Evolutionary conservation across 768 basidiomycete species (phyloP), one percentile per base, ranked within the genome.

Genomic region (Hemileccinum impolitum): DNA sequence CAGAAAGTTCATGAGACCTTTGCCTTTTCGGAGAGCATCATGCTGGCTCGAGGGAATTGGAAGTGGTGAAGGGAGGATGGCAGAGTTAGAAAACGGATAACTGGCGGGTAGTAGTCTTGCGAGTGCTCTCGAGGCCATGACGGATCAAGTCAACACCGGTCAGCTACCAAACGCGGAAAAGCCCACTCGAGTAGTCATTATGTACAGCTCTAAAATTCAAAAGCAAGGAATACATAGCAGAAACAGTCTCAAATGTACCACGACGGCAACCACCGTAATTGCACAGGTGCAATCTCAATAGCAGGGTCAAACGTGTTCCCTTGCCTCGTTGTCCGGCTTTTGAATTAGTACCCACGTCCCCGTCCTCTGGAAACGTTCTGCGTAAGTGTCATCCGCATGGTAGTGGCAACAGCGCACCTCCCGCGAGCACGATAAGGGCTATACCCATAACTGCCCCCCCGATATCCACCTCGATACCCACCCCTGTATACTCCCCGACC

Each of bases 41-140:
- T 75, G 64, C 13, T 78, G 72, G 31, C 35, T 42, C 9, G 56
- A 42, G 21, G 72, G 59, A 34, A 70, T 60, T 40, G 72, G 61
- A 9, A 79, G 73, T 23, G 73, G 64, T 0, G 79, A 70, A 17
- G 75, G 76, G 26, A 80, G 69, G 30, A 85, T 72, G 28, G 80
- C 87, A 11, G 74, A 75, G 61, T 79, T 85, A 25, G 90, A 87
- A 70, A 88, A 93, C 19, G 87, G 84, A 61, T 92, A 92, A 15
- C 45, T 37, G 10, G 49, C 36, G 11, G 54, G 32, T 6, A 15
- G 67, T 9, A 55, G 25, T 42, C 69, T 63, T 17, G 50, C 39
- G 18, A 60, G 15, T 2, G 56, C 10, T 34, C 52, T 45, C 6
- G 44, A 37, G 26, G 43, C 28, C 58, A 57, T 64, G 49, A 32